A percentile compares a stretch with the other conserved stretches of the same genome.
phyloP scores from a whole-genome alignment of 106 monocot genomes.

The Hemerocallis citrina region DNA sequence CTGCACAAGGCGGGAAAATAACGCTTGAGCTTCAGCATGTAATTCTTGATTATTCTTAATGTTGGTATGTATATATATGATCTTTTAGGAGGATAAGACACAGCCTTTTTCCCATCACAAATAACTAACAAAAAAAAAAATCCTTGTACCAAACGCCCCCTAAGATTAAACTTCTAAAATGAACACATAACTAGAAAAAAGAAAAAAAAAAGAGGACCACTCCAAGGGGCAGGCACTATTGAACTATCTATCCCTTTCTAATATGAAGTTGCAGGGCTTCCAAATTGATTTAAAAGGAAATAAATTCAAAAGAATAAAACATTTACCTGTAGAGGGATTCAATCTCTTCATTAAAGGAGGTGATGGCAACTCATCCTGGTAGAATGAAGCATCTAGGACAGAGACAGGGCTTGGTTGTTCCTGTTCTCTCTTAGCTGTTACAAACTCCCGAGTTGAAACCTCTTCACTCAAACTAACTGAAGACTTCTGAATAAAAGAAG shows the following conservation, averaged over 20 bases:
- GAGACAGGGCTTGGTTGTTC: constrained; percentile 66
- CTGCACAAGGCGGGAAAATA: constrained; percentile 8
- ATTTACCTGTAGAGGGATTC: not conserved
- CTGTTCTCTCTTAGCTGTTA: no score
- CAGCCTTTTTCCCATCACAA: no score
- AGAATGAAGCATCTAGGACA: constrained; percentile 54
- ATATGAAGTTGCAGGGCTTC: not conserved
- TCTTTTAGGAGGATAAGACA: no score
- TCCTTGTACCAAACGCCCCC: no score
- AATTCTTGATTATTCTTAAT: no score
- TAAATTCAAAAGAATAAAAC: not conserved
- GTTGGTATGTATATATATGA: no score
- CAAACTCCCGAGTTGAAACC: constrained; percentile 1
- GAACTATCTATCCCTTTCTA: no score
- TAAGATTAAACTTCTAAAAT: no score
- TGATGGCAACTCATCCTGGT: constrained; percentile 27
- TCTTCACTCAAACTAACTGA: constrained; percentile 5
- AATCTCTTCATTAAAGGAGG: not conserved
- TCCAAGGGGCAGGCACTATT: no score
- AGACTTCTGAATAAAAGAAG: constrained; percentile 21
- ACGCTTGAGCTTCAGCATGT: not conserved
- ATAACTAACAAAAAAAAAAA: no score
- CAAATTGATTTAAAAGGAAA: not conserved
- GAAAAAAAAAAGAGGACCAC: no score
- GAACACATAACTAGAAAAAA: no score